phyloP scores from a whole-genome alignment of 2,329 filamentous ascomycete genomes.

The Colletotrichum sp. region DNA sequence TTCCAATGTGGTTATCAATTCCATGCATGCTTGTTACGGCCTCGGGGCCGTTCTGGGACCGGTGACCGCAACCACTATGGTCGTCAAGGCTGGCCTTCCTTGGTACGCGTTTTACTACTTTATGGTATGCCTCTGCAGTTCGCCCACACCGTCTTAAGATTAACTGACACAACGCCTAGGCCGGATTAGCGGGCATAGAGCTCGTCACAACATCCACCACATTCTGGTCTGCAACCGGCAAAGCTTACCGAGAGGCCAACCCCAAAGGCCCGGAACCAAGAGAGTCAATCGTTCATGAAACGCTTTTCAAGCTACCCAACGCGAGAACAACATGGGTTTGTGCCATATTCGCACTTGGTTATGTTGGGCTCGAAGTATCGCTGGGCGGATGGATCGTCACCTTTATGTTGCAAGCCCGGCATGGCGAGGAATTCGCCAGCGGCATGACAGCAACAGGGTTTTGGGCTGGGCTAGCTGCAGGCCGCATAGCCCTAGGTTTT shows the following conservation, averaged over 20 bases:
- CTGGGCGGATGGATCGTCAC: slow-evolving; percentile 81
- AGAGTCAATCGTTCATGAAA: background rate
- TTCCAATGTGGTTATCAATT: slow-evolving; percentile 74
- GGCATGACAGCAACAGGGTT: slow-evolving; percentile 81
- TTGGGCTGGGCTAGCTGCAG: slow-evolving; percentile 82
- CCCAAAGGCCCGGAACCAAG: background rate
- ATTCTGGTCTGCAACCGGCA: slow-evolving; percentile 69
- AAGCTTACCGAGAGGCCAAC: slow-evolving; percentile 52
- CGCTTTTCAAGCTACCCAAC: background rate
- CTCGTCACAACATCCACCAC: slow-evolving; percentile 52
- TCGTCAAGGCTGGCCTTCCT: slow-evolving; percentile 59
- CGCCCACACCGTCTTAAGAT: background rate
- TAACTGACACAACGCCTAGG: slow-evolving; percentile 21
- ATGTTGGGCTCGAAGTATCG: slow-evolving; percentile 79
- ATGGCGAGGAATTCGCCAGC: slow-evolving; percentile 71
- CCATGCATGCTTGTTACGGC: slow-evolving; percentile 75
- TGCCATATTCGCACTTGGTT: slow-evolving; percentile 75
- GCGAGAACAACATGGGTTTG: slow-evolving; percentile 64
- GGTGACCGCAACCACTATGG: slow-evolving; percentile 74
- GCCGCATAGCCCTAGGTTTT: slow-evolving; percentile 76
- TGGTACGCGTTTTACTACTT: slow-evolving; percentile 83
- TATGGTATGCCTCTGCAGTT: slow-evolving; percentile 52
- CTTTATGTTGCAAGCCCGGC: slow-evolving; percentile 80
- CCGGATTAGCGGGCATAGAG: slow-evolving; percentile 62
- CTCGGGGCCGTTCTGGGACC: slow-evolving; percentile 73